Evolutionary conservation across 768 basidiomycete species (phyloP).

Genomic region (Podaxis rugospora): DNA sequence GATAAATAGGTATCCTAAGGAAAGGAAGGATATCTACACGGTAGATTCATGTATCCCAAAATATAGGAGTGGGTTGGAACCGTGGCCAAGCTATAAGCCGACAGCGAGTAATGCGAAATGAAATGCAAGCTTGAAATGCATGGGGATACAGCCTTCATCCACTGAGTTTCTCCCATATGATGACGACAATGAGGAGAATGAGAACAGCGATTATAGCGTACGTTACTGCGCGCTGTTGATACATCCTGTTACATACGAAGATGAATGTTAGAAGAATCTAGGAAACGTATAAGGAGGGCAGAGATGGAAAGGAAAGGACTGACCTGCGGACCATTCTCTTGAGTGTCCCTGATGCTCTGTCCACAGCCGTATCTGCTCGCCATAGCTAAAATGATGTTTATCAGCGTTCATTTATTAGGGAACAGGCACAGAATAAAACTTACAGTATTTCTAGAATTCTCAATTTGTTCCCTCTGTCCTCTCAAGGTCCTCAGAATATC

Average conservation of each 20-base stretch:
- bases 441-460: conserved; percentile 88
- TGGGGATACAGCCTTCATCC: conserved; percentile 15
- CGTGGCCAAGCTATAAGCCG: neutral
- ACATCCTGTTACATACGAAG: conserved; percentile 72
- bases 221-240: conserved; percentile 90
- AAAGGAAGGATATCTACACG: neutral
- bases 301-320: conserved; percentile 21
- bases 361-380: conserved; percentile 84
- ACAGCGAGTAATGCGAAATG: neutral
- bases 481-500: conserved; percentile 86
- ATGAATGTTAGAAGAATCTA: conserved; percentile 30
- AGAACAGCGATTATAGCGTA: conserved; percentile 83
- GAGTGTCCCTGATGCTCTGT: conserved; percentile 85
- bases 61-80: no score
- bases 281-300: conserved; percentile 16
- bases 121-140: neutral
- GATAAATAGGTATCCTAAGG: neutral
- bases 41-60: no score
- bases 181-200: conserved; percentile 74
- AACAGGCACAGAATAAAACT: conserved; percentile 19
- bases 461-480: conserved; percentile 89
- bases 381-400: conserved; percentile 49
- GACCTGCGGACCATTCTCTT: conserved; percentile 96
- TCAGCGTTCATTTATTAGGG: neutral
- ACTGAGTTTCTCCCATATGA: conserved; percentile 74